Conservation (phyloP, 192 early-diverging fungal genomes). For the Backusella tarrabulga region DNA sequence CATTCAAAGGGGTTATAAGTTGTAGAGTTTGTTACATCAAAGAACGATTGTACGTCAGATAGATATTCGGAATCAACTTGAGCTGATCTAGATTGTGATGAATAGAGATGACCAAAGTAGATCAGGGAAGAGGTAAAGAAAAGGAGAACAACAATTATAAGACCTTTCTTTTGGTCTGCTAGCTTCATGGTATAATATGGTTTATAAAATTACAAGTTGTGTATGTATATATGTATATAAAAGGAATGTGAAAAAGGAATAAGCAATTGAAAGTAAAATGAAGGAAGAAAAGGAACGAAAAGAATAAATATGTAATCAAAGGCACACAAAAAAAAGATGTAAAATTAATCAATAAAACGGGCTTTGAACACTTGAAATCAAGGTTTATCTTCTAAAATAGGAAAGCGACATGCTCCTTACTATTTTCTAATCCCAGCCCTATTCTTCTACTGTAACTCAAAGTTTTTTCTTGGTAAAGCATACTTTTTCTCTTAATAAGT, state of each 20-base stretch:
- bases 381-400: not conserved
- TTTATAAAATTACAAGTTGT: not conserved
- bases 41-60: slow-evolving; percentile 1
- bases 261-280: not conserved
- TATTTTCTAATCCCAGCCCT: not conserved
- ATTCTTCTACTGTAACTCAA: not conserved
- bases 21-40: not conserved
- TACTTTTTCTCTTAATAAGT: not conserved
- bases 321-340: not conserved
- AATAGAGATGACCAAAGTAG: slow-evolving; percentile 9
- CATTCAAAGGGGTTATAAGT: not conserved
- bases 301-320: not conserved
- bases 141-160: not conserved
- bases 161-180: slow-evolving; percentile 7
- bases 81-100: not conserved
- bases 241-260: not conserved
- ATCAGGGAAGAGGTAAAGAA: not conserved
- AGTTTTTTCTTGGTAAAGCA: not conserved
- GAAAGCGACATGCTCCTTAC: not conserved
- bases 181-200: not conserved
- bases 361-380: not conserved
- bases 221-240: not conserved
- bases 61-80: not conserved
- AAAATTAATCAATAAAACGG: slow-evolving; percentile 7
- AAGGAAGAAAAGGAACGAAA: not conserved